A percentile compares a stretch with the other conserved stretches of the same genome.
These are phyloP conservation scores for Malassezia caprae DNA, from an alignment of 1,284 basidiomycete genomes.

Conservation along the genomic window DNA sequence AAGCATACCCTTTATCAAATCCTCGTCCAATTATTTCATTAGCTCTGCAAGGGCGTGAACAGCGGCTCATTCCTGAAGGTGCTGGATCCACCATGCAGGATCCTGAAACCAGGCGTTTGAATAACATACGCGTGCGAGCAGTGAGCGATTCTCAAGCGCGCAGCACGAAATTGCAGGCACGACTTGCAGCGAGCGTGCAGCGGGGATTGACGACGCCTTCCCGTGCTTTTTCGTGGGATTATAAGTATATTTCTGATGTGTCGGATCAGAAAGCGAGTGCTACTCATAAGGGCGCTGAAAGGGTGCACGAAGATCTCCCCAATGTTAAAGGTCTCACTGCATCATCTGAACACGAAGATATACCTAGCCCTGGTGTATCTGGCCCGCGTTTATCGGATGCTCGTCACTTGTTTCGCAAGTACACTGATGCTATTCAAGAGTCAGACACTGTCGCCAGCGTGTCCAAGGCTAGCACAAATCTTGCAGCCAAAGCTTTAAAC, in stretches of 20 bases:
- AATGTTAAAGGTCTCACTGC: not conserved
- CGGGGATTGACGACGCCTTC: slow-evolving; percentile 1
- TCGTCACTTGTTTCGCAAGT: slow-evolving; percentile 21
- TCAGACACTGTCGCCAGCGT: slow-evolving; percentile 42
- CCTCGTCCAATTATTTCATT: slow-evolving; percentile 32
- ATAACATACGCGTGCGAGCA: not conserved
- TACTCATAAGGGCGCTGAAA: not conserved
- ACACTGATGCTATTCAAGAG: slow-evolving; percentile 38
- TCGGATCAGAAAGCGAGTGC: not conserved
- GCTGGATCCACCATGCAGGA: not conserved
- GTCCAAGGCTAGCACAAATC: slow-evolving; percentile 41
- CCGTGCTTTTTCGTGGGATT: not conserved
- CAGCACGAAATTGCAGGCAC: slow-evolving; percentile 1
- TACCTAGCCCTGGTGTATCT: not conserved
- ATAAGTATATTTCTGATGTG: not conserved
- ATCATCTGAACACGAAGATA: not conserved
- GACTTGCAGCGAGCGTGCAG: slow-evolving; percentile 12
- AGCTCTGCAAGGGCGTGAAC: slow-evolving; percentile 28
- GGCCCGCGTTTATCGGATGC: not conserved
- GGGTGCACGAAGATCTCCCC: not conserved
- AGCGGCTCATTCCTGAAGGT: not conserved
- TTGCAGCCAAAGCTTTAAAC: slow-evolving; percentile 36
- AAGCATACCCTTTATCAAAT: slow-evolving; percentile 34
- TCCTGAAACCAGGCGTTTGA: not conserved
- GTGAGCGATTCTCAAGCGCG: not conserved